These are phyloP conservation scores for Closterium sp. DNA, from an alignment of 139 green algal species.

Conservation along the genomic window DNA sequence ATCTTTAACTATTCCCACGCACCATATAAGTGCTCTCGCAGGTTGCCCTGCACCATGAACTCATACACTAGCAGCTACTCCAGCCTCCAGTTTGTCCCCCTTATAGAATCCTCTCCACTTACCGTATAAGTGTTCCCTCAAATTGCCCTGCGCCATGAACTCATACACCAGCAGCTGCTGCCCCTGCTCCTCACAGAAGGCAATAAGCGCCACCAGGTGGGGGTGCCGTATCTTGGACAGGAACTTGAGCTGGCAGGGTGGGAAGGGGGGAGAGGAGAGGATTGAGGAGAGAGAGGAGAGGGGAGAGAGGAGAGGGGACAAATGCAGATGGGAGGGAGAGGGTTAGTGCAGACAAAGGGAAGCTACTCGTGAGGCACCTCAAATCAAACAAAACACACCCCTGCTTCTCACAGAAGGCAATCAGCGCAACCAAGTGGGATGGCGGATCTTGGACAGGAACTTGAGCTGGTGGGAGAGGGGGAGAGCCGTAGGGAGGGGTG, in stretches of 20 bases:
- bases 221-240: conserved; percentile 11
- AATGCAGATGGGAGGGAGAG: no score
- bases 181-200: conserved; percentile 29
- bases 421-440: conserved; percentile 27
- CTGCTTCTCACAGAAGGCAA: conserved; percentile 25
- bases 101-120: background rate
- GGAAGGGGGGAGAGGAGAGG: no score
- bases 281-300: no score
- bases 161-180: conserved; percentile 34
- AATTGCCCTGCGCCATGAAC: conserved; percentile 28
- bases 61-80: conserved; percentile 30
- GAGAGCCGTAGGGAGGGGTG: no score
- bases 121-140: conserved; percentile 26
- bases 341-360: no score
- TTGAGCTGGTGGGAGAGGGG: background rate
- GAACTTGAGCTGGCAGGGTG: background rate
- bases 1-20: background rate
- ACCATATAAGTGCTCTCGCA: conserved; percentile 22
- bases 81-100: background rate
- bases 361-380: no score
- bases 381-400: no score
- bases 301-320: no score
- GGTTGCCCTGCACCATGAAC: conserved; percentile 25
- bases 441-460: conserved; percentile 6
- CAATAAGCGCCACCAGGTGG: conserved; percentile 33